phyloP scores from a whole-genome alignment of 805 yeast species.

The Debaryomyces prosopidis region DNA sequence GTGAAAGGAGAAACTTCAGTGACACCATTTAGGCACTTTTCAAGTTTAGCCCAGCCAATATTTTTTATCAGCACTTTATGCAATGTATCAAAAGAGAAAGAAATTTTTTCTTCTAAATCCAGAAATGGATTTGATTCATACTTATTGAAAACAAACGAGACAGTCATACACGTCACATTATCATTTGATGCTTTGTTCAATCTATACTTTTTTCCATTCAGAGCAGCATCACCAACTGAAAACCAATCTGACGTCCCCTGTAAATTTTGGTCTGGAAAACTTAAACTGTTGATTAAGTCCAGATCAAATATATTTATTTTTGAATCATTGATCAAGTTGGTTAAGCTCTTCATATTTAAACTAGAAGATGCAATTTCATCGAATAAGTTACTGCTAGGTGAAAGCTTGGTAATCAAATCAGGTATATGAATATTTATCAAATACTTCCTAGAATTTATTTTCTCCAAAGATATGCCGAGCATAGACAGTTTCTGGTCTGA shows the following conservation, averaged over 20 bases:
- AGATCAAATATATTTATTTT: constrained; percentile 15
- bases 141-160: constrained; percentile 35
- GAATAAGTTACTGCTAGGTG: constrained; percentile 28
- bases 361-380: constrained; percentile 8
- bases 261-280: constrained; percentile 20
- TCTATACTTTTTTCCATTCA: not conserved
- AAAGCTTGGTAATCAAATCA: constrained; percentile 35
- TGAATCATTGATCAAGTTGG: constrained; percentile 11
- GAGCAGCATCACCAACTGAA: constrained; percentile 13
- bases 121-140: constrained; percentile 34
- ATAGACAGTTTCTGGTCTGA: not conserved
- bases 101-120: constrained; percentile 19
- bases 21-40: constrained; percentile 28
- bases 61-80: constrained; percentile 20
- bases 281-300: constrained; percentile 9
- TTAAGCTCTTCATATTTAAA: constrained; percentile 8
- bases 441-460: constrained; percentile 35
- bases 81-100: constrained; percentile 30
- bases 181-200: not conserved
- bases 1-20: constrained; percentile 19
- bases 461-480: constrained; percentile 38
- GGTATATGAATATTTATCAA: constrained; percentile 42
- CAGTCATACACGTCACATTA: constrained; percentile 31
- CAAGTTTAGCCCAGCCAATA: constrained; percentile 21
- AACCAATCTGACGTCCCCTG: constrained; percentile 9